Base-by-base conservation (phyloP, 2,329 filamentous ascomycete species). In the Colletotrichum sidae region DNA sequence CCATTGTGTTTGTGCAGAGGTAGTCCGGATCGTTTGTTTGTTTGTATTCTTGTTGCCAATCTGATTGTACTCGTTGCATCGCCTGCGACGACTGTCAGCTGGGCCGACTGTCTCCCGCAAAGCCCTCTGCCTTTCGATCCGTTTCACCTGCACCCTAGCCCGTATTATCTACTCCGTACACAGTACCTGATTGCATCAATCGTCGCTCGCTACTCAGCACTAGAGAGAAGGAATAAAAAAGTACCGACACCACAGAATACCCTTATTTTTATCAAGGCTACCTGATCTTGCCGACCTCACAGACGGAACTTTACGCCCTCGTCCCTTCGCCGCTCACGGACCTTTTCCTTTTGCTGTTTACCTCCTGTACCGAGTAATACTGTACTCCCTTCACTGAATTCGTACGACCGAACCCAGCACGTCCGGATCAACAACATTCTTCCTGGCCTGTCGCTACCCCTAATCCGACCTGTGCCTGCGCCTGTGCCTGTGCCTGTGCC, bases 281-380 rank as follows among this genome's bases (percentile, higher is more conserved):
- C 25, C 25, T 25, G 25, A 25, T 11, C 49, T n/a, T 13, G 53
- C 49, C 33, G 46, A 17, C 50, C 50, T 39, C 52, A 41, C 15
- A 10, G 44, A 46, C 44, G 15, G 15, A n/a, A 46, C 44, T 57
- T 45, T 45, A 49, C 55, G 55, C 55, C 50, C 25, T 57, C 37
- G 39, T 50, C 55, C 45, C 55, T 57, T 57, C 8, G 45, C 55
- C 45, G 55, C 55, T 57, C 55, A 49, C 55, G 55, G 55, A 50
- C 45, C 15, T 33, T 38, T 38, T 38, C 25, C 46, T 49, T 57
- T 42, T 3, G 54, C 17, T 34, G 35, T 47, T 9, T 17, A 38
- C 50, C 50, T 50, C 50, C 45, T 57, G 55, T 49, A 44, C n/a
- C 44, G 9, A n/a, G 8, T 15, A 13, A 15, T 15, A 56, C 44